Conservation (phyloP, 257 asterid genomes). For the Rhazya stricta region DNA sequence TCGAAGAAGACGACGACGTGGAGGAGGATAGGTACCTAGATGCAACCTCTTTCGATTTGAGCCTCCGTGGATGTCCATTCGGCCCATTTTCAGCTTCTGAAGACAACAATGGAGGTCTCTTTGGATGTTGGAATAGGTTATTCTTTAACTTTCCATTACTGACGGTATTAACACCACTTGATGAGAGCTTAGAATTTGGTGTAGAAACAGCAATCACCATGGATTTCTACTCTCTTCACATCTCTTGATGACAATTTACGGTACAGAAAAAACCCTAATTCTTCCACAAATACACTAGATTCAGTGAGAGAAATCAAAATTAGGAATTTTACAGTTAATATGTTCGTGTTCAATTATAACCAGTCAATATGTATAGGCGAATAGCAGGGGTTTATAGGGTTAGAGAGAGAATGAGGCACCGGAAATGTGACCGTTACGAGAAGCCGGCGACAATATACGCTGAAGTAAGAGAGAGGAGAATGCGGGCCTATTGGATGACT, state of each 20-base stretch:
- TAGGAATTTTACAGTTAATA: constrained; percentile 7
- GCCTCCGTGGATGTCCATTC: constrained; percentile 31
- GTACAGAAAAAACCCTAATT: constrained; percentile 24
- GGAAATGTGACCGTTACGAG: constrained; percentile 44
- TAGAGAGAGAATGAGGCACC: constrained; percentile 25
- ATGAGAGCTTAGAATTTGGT: constrained; percentile 48
- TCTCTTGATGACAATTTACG: constrained; percentile 15
- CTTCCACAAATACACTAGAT: constrained; percentile 14
- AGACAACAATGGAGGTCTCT: constrained; percentile 59
- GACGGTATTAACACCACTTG: constrained; percentile 15
- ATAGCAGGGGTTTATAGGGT: constrained; percentile 20
- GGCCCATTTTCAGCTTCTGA: constrained; percentile 57
- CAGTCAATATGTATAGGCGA: constrained; percentile 12
- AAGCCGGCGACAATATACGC: constrained; percentile 29
- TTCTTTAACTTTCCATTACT: constrained; percentile 8
- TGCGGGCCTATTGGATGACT: constrained; percentile 17
- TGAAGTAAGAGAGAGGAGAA: constrained; percentile 16
- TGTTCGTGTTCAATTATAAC: background rate
- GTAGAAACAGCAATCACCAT: constrained; percentile 68
- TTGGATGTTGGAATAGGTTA: constrained; percentile 27
- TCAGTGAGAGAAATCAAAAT: constrained; percentile 18
- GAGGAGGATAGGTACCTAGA: constrained; percentile 63
- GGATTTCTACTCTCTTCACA: constrained; percentile 35
- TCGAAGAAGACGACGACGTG: constrained; percentile 53
- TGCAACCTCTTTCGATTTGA: constrained; percentile 50